These are phyloP conservation scores for Friedmanniomyces simplex DNA, from an alignment of 495 filamentous ascomycete genomes.

Conservation along the genomic window DNA sequence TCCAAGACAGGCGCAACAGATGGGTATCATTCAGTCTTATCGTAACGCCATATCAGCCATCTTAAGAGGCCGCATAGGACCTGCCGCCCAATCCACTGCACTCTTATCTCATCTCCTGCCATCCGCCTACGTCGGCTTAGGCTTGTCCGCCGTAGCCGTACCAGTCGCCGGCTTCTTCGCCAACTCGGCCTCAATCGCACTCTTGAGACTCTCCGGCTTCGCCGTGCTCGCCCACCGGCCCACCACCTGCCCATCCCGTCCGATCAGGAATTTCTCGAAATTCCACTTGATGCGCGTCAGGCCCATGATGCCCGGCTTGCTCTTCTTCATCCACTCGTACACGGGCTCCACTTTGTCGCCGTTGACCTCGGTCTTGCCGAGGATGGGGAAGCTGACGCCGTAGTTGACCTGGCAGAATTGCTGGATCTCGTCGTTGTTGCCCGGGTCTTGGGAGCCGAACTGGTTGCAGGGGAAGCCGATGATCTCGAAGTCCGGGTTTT, in stretches of 20 bases:
- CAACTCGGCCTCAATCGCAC: constrained; percentile 63
- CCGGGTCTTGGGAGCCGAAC: constrained; percentile 84
- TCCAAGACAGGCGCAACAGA: background rate
- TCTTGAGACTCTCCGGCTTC: constrained; percentile 73
- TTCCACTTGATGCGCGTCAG: constrained; percentile 92
- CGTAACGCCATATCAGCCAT: background rate
- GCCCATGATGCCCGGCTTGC: constrained; percentile 74
- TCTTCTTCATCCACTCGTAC: constrained; percentile 78
- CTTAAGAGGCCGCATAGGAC: no score
- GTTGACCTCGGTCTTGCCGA: constrained; percentile 90
- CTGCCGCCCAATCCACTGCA: background rate
- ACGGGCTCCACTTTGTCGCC: constrained; percentile 70
- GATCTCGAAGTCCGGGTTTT: constrained; percentile 66
- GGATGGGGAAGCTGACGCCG: constrained; percentile 84
- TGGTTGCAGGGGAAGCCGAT: constrained; percentile 99
- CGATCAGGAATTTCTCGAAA: constrained; percentile 93
- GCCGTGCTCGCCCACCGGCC: constrained; percentile 71
- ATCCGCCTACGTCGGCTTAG: constrained; percentile 2
- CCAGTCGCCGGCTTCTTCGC: constrained; percentile 27
- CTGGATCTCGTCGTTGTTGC: constrained; percentile 81
- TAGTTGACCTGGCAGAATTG: constrained; percentile 90
- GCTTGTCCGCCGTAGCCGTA: constrained; percentile 2
- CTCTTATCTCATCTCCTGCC: background rate
- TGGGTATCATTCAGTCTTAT: background rate
- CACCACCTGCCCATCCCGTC: constrained; percentile 74